Evolutionary conservation across 345 rosid species (phyloP), one percentile per base, ranked within the genome.

Genomic region (Eutrema yunnanense): DNA sequence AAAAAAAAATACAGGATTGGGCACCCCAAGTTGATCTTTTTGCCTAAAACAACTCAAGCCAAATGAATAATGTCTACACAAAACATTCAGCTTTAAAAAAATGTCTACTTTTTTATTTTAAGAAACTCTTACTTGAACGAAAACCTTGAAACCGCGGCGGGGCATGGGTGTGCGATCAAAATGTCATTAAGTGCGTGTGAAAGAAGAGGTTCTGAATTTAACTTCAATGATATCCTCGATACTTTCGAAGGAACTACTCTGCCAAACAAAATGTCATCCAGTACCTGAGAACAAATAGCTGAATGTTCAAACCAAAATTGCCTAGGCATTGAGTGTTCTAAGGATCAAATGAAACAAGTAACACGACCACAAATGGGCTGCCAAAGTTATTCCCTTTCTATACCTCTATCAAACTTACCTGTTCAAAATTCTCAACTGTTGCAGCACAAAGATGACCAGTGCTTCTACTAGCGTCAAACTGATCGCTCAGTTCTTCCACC

Each of bases 361-460:
- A 63, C 34, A 37, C 27, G 43, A 16, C 9, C 43, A 65, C 5
- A 41, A 9, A 41, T 10, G 44, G 7, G 37, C 37, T 34, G 37
- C 37, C 37, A 34, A 12, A 11, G 33, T 4, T 3, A 3, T 11
- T 11, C 2, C 3, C 13, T 1, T 42, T 42, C 5, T 41, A 50
- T 41, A 42, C 47, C 59, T 60, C 34, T 33, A 56, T 6, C 40
- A 32, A 50, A 41, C 83, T 79, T 87, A 87, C 97, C 67, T 87
- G 88, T 73, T 92, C 93, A 9, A 95, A 95, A 76, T 85, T 92
- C 40, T 86, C 72, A 51, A 88, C 85, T 29, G 87, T 94, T 66
- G 96, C 93, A 16, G 92, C 95, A 83, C 97, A 94, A 44, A 94
- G 84, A 73, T 84, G 86, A 53, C 97, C 97, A 4, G 89, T 85